Base-by-base conservation (phyloP, 192 early-diverging fungal species). In the Rhizoclosmatium globosum region DNA sequence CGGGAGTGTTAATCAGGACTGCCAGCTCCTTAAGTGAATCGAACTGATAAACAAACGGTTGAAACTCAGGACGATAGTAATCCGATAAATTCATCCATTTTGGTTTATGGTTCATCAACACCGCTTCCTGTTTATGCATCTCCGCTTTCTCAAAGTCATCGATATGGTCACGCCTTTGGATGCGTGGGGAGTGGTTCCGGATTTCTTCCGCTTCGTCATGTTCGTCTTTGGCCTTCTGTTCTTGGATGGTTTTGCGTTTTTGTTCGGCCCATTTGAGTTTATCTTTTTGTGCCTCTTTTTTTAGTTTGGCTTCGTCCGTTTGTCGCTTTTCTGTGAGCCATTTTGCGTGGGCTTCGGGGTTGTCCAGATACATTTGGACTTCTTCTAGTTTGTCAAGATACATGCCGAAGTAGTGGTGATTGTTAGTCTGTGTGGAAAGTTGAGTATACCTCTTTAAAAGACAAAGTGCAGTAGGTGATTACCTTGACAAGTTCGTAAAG, bases 21-120 rank as follows among this genome's bases (percentile, higher is more conserved):
- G 17, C 62, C 9, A 79, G 59, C 38, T 79, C 77, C 15, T 45
- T 47, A 7, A 67, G 72, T 3, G 77, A 79, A 59, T 79, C 77
- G 48, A 79, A 79, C 2, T 45, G 72, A 41, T 79, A 79, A 13
- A 71, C 68, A 72, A 79, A 79, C 13, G 68, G 68, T 23, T 39
- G 43, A 60, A 79, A 74, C 71, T 79, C 77, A 45, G 38, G 44
- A 7, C 61, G 42, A 65, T 79, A 79, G 46, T 64, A 79, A 44
- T 79, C 77, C 11, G n/a, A 44, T n/a, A 61, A 43, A 11, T 79
- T 59, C 3, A 23, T 47, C 77, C 77, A 79, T 41, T n/a, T 76
- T 46, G 74, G 62, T n/a, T 19, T 74, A 62, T 23, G 56, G 56
- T 7, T 62, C 44, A 21, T 19, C 23, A 2, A 17, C 31, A 31